These are phyloP conservation scores for Solanum hybrid DNA, from an alignment of 305 asterid species.

Conservation along the genomic window DNA sequence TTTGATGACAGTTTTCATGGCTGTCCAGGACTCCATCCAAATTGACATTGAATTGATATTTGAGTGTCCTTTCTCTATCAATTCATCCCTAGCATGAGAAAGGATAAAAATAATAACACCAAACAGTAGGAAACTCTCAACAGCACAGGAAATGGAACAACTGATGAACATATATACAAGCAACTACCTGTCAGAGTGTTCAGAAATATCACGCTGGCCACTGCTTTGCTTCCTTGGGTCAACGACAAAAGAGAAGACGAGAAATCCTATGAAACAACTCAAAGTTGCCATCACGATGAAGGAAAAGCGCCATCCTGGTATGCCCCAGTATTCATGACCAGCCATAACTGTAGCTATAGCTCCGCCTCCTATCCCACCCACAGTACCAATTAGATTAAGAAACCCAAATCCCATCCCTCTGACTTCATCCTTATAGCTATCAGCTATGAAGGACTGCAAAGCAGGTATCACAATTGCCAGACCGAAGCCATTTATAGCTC, in stretches of 20 bases:
- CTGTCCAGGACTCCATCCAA: conserved; percentile 84
- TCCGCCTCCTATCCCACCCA: conserved; percentile 98
- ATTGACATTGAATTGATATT: conserved; percentile 33
- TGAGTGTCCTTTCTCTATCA: conserved; percentile 30
- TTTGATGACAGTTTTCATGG: conserved; percentile 72
- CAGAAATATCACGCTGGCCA: conserved; percentile 24
- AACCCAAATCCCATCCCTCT: conserved; percentile 92
- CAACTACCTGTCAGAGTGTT: conserved; percentile 51
- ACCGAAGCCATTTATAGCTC: conserved; percentile 86
- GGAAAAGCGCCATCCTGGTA: conserved; percentile 90
- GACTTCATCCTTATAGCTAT: conserved; percentile 68
- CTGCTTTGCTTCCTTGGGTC: conserved; percentile 47
- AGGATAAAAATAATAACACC: background rate
- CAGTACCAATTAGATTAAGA: conserved; percentile 66
- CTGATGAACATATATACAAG: background rate
- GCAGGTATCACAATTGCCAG: conserved; percentile 94
- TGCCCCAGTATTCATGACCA: conserved; percentile 57
- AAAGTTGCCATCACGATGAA: conserved; percentile 62
- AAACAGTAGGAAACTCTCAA: background rate
- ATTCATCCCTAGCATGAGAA: conserved; percentile 46
- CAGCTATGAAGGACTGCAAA: conserved; percentile 89
- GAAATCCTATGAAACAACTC: conserved; percentile 69
- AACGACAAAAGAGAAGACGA: conserved; percentile 66
- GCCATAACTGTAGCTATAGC: conserved; percentile 97
- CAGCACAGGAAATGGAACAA: background rate